Conservation (phyloP, 1,139 yeast genomes). For the Pichia inconspicua region DNA sequence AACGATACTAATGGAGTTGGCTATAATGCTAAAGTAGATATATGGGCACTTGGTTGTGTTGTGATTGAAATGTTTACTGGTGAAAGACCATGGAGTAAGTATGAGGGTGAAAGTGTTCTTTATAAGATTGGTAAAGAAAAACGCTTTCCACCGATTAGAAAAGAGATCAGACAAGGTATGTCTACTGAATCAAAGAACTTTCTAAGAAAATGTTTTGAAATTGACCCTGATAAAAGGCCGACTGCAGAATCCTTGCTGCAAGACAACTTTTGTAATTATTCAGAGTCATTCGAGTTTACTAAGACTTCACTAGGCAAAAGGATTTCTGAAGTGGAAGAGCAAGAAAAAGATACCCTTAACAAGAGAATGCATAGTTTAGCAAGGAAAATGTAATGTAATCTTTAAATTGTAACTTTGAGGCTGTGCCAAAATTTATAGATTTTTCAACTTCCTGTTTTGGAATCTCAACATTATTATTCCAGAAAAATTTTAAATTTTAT, state of each 20-base stretch:
- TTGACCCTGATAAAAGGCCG: slow-evolving; percentile 78
- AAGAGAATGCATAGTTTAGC: slow-evolving; percentile 20
- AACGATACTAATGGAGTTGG: slow-evolving; percentile 62
- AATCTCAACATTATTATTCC: neutral
- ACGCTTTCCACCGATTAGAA: slow-evolving; percentile 96
- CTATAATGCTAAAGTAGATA: slow-evolving; percentile 91
- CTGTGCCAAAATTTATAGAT: neutral
- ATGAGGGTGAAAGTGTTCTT: slow-evolving; percentile 74
- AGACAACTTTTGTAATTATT: slow-evolving; percentile 53
- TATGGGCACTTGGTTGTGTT: slow-evolving; percentile 93
- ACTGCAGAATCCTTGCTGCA: slow-evolving; percentile 65
- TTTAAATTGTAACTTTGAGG: neutral
- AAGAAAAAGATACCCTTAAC: slow-evolving; percentile 22
- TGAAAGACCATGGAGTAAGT: slow-evolving; percentile 74
- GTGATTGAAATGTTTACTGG: slow-evolving; percentile 93
- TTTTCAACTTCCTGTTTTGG: neutral
- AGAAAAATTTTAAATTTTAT: neutral
- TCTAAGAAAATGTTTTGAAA: slow-evolving; percentile 68
- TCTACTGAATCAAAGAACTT: slow-evolving; percentile 62
- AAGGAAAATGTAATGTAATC: slow-evolving; percentile 9
- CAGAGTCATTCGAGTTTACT: slow-evolving; percentile 47
- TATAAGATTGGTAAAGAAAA: slow-evolving; percentile 60
- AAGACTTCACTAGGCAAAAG: slow-evolving; percentile 56
- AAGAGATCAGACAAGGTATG: slow-evolving; percentile 61
- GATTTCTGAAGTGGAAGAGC: slow-evolving; percentile 44